Evolutionary conservation across 2,329 filamentous ascomycete species (phyloP), one percentile per base, ranked within the genome.

Genomic region (Pseudogymnoascus sp.): DNA sequence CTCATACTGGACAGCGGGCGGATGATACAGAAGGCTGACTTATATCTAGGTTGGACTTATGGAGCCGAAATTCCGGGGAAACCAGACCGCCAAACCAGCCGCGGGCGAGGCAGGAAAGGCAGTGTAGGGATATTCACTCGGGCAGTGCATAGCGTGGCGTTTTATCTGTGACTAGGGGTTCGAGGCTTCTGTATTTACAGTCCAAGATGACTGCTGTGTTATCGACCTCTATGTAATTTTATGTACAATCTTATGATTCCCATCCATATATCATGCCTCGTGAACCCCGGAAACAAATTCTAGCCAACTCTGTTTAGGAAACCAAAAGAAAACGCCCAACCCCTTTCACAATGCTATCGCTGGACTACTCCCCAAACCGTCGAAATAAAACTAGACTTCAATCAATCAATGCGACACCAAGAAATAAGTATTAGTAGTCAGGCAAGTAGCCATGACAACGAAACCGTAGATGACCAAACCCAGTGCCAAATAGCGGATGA

Each of bases 361-460:
- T 15, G 20, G 39, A 33, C 62, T 58, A 57, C 8, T 15, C 33
- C 28, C 6, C 6, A 53, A 53, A 25, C 22, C 5, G 22, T 12
- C 39, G 41, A 12, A 15, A 12, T 25, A 11, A 60, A 57, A 6
- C 14, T n/a, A 57, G 25, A 50, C 37, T 47, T 47, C 22, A 25
- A 25, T 28, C 14, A 20, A 20, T 60, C 20, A 61, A 30, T 43
- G 58, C 15, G 18, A 2, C 7, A 62, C 82, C 58, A 84, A 80
- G 68, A 94, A 91, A 68, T 96, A 89, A 12, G 89, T 85, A 72
- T 97, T 97, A 71, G 91, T 91, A 43, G 84, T 77, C 68, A 99
- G 75, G 71, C 92, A 97, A 57, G 93, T 86, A 28, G 90, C 76
- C 94, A 99, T 97, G 60, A 99, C 91, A 57, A 89, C 75, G 7